A percentile compares a stretch with the other conserved stretches of the same genome.
Evolutionary conservation across 495 filamentous ascomycete genomes (phyloP).

Genomic region (Hypoxylon crocopeplum): DNA sequence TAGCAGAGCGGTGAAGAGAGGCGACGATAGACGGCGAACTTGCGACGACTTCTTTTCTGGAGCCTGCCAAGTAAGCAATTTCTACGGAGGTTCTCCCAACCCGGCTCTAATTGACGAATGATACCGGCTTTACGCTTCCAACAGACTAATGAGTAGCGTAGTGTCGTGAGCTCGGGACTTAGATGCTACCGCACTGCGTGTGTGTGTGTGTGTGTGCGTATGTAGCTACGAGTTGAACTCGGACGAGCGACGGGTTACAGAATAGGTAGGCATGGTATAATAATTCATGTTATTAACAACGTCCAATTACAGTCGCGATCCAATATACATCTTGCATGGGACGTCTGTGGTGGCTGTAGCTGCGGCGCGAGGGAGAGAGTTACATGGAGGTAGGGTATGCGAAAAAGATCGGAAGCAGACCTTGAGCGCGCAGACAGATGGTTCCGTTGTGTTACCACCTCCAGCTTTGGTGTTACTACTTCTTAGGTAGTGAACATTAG

Average conservation of each 20-base stretch:
- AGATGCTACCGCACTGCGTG: background rate
- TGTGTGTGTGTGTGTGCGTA: background rate
- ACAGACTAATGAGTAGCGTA: slow-evolving; percentile 16
- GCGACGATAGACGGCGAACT: slow-evolving; percentile 11
- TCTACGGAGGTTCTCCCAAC: slow-evolving; percentile 16
- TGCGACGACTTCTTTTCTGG: slow-evolving; percentile 31
- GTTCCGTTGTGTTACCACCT: slow-evolving; percentile 30
- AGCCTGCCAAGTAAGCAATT: slow-evolving; percentile 28
- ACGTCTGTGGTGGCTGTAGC: background rate
- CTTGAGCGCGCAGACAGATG: slow-evolving; percentile 12
- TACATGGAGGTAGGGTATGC: slow-evolving; percentile 7
- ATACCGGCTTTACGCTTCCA: slow-evolving; percentile 1
- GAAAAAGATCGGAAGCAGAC: slow-evolving; percentile 34
- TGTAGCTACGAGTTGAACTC: too few species aligned
- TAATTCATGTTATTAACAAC: background rate
- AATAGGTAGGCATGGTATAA: slow-evolving; percentile 12
- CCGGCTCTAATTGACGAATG: slow-evolving; percentile 33
- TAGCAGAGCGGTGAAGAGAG: slow-evolving; percentile 18
- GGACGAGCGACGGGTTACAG: background rate
- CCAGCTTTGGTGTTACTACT: background rate
- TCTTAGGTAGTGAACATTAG: background rate
- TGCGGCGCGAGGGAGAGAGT: slow-evolving; percentile 11
- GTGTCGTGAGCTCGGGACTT: slow-evolving; percentile 29
- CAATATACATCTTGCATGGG: slow-evolving; percentile 4
- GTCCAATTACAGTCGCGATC: background rate